A percentile compares a stretch with the other conserved stretches of the same genome.
phyloP scores from a whole-genome alignment of 2,329 filamentous ascomycete genomes.

The Acephala macrosclerotiorum region DNA sequence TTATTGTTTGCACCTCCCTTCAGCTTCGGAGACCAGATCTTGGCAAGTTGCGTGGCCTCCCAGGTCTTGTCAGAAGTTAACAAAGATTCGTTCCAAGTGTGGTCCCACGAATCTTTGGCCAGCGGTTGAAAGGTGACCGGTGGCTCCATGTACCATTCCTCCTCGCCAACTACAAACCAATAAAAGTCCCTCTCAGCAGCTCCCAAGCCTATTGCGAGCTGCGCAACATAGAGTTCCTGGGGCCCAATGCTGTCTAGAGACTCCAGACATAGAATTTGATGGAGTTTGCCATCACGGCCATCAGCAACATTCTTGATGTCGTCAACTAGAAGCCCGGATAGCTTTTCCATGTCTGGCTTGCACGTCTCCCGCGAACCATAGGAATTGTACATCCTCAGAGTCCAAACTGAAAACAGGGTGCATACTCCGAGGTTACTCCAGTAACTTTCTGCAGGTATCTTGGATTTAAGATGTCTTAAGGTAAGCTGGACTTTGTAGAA shows the following conservation, averaged over 20 bases:
- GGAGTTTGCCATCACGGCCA: not conserved
- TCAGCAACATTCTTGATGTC: not conserved
- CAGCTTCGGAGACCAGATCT: too few species aligned
- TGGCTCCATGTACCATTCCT: too few species aligned
- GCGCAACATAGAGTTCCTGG: not conserved
- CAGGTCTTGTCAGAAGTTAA: too few species aligned
- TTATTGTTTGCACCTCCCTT: too few species aligned
- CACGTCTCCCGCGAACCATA: not conserved
- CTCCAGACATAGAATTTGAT: too few species aligned
- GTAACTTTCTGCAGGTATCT: not conserved
- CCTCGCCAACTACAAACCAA: not conserved
- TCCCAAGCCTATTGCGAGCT: not conserved
- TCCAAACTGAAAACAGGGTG: not conserved
- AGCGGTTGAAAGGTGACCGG: too few species aligned
- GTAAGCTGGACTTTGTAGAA: not conserved
- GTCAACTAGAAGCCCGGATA: not conserved
- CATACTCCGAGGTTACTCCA: not conserved
- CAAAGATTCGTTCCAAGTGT: too few species aligned
- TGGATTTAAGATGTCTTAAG: not conserved
- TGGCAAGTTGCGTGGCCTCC: too few species aligned
- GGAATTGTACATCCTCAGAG: not conserved
- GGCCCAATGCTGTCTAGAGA: not conserved
- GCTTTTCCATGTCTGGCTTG: not conserved
- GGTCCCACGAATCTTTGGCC: too few species aligned
- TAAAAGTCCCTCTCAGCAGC: not conserved